A percentile compares a stretch with the other conserved stretches of the same genome.
phyloP scores from a whole-genome alignment of 768 basidiomycete species.

The Tulasnella sp. region DNA sequence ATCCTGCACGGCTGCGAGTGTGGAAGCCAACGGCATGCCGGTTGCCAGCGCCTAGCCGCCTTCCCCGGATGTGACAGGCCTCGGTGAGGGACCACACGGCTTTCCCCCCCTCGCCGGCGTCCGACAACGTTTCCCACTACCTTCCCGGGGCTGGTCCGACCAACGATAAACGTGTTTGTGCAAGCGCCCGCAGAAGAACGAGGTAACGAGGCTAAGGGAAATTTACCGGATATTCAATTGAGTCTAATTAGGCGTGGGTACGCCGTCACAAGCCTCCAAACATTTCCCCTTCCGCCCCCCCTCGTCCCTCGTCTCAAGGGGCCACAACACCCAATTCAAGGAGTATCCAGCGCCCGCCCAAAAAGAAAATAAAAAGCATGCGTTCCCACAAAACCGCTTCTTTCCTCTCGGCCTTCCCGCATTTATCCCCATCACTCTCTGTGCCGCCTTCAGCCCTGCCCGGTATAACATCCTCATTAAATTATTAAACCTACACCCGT shows the following conservation, averaged over 20 bases:
- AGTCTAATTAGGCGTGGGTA: background rate
- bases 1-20: background rate
- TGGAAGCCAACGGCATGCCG: background rate
- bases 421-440: too few relatives aligned
- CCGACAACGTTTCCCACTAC: background rate
- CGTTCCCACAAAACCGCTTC: background rate
- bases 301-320: background rate
- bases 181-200: background rate
- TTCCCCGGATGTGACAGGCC: background rate
- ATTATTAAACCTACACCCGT: too few relatives aligned
- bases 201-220: background rate
- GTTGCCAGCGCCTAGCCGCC: background rate
- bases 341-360: background rate
- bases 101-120: background rate
- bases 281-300: background rate
- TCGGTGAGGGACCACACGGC: background rate
- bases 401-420: background rate
- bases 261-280: background rate
- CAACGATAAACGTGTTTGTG: background rate
- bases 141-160: background rate
- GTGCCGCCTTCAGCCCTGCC: too few relatives aligned
- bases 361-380: background rate
- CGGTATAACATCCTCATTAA: too few relatives aligned
- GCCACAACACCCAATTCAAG: too few relatives aligned
- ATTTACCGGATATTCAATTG: background rate